Evolutionary conservation across 768 basidiomycete species (phyloP).

Genomic region (Mycena capillaripes): DNA sequence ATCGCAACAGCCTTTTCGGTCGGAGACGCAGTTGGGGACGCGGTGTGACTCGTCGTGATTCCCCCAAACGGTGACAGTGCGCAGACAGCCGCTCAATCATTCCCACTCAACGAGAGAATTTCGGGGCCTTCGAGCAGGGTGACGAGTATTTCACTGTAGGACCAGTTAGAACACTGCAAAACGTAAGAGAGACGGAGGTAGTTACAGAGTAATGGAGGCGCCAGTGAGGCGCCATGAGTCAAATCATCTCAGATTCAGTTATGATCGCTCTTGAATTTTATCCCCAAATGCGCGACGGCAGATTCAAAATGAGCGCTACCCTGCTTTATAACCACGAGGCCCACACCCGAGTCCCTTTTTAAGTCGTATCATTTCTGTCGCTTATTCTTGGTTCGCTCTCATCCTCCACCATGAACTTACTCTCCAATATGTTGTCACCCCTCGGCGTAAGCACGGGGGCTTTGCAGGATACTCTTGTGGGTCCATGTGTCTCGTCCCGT

Average conservation of each 20-base stretch:
- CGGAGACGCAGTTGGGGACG: background rate
- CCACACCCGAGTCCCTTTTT: conserved; percentile 29
- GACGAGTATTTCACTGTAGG: background rate
- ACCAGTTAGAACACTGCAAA: conserved; percentile 7
- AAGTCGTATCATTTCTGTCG: conserved; percentile 49
- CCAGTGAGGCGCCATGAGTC: conserved; percentile 31
- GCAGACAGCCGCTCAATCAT: background rate
- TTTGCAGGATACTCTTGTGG: conserved; percentile 84
- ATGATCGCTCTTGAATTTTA: conserved; percentile 24
- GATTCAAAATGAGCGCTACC: conserved; percentile 33
- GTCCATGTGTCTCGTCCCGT: conserved; percentile 35
- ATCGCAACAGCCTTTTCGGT: conserved; percentile 25
- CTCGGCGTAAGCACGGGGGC: conserved; percentile 76
- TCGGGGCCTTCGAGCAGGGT: background rate
- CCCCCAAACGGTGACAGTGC: conserved; percentile 12
- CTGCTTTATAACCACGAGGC: conserved; percentile 34
- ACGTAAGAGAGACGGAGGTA: conserved; percentile 29
- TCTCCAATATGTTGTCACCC: conserved; percentile 82
- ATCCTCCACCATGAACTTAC: conserved; percentile 70
- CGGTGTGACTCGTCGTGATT: conserved; percentile 22
- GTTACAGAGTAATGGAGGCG: conserved; percentile 16
- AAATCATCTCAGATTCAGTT: conserved; percentile 35
- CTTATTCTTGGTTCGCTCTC: conserved; percentile 50
- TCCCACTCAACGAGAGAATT: conserved; percentile 17
- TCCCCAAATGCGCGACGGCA: conserved; percentile 31